phyloP scores from a whole-genome alignment of 805 yeast genomes.

The Saccharomycopsis sp. region DNA sequence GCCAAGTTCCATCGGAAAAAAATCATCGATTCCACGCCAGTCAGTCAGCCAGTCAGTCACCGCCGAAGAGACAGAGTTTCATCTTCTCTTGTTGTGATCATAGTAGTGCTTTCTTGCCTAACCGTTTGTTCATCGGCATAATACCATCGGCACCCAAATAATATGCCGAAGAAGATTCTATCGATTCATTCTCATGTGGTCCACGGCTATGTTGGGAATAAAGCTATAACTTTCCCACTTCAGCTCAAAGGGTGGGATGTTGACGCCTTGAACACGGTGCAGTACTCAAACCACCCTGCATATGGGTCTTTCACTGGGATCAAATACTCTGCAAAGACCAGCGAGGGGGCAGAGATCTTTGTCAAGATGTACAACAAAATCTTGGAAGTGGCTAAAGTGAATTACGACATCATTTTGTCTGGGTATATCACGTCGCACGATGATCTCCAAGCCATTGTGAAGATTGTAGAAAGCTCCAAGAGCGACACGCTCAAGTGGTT shows the following conservation, averaged over 20 bases:
- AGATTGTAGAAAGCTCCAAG: constrained; percentile 33
- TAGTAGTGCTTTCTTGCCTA: too few relatives aligned
- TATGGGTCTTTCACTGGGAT: too few relatives aligned
- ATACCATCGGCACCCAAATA: too few relatives aligned
- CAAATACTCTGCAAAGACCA: too few relatives aligned
- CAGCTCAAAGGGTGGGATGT: constrained; percentile 87
- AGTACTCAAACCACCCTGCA: constrained; percentile 89
- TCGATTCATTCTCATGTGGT: constrained; percentile 84
- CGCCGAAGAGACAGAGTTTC: too few relatives aligned
- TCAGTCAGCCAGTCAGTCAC: too few relatives aligned
- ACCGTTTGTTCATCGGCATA: too few relatives aligned
- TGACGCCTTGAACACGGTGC: constrained; percentile 80
- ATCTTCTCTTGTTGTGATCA: too few relatives aligned
- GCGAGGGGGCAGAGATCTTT: constrained; percentile 40
- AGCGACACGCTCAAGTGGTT: constrained; percentile 39
- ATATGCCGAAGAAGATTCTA: too few relatives aligned
- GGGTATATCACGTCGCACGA: constrained; percentile 61
- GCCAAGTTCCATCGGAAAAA: too few relatives aligned
- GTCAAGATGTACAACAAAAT: constrained; percentile 33
- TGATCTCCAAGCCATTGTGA: constrained; percentile 30
- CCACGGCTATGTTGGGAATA: constrained; percentile 93
- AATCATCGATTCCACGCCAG: too few relatives aligned
- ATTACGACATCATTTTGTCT: constrained; percentile 49
- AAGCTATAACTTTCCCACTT: constrained; percentile 84
- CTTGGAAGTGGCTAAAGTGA: constrained; percentile 24